Evolutionary conservation across 2,329 filamentous ascomycete species (phyloP).

Genomic region (Thyridium curvatum): DNA sequence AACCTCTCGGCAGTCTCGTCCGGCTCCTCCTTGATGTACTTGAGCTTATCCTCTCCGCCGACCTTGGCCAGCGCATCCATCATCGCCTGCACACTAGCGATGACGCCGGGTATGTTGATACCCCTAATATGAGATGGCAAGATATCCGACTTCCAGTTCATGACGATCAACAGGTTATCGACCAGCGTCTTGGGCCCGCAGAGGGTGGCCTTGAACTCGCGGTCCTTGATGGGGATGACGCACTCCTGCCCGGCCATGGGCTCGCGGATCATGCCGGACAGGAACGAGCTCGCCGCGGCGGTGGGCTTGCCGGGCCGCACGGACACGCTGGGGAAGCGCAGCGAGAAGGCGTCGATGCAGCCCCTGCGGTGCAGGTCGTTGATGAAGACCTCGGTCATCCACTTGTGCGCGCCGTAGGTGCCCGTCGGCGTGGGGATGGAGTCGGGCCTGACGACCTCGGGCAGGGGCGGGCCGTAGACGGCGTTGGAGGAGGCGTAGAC

Average conservation of each 20-base stretch:
- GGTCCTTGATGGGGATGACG: constrained; percentile 43
- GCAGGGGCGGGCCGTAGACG: constrained; percentile 54
- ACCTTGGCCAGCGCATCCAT: constrained; percentile 50
- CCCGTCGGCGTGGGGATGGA: constrained; percentile 52
- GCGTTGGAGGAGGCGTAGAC: constrained; percentile 58
- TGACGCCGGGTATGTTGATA: constrained; percentile 52
- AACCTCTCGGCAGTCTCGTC: constrained; percentile 49
- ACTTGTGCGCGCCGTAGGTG: constrained; percentile 58
- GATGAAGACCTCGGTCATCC: constrained; percentile 54
- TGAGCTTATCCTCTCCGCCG: constrained; percentile 48
- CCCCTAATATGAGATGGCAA: constrained; percentile 41
- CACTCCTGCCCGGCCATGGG: constrained; percentile 49
- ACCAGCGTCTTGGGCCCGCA: constrained; percentile 46
- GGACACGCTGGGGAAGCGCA: constrained; percentile 56
- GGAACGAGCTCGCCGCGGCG: constrained; percentile 55
- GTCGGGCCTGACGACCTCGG: constrained; percentile 40
- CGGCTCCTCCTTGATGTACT: constrained; percentile 46
- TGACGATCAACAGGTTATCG: constrained; percentile 43
- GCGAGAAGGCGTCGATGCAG: constrained; percentile 49
- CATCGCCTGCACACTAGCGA: constrained; percentile 53
- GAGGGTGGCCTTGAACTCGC: constrained; percentile 45
- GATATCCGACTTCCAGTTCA: constrained; percentile 28
- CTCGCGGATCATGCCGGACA: constrained; percentile 59
- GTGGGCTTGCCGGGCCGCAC: constrained; percentile 55
- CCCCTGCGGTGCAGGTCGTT: constrained; percentile 58